Base-by-base conservation (phyloP, 768 basidiomycete genomes). In the Suillus spraguei region DNA sequence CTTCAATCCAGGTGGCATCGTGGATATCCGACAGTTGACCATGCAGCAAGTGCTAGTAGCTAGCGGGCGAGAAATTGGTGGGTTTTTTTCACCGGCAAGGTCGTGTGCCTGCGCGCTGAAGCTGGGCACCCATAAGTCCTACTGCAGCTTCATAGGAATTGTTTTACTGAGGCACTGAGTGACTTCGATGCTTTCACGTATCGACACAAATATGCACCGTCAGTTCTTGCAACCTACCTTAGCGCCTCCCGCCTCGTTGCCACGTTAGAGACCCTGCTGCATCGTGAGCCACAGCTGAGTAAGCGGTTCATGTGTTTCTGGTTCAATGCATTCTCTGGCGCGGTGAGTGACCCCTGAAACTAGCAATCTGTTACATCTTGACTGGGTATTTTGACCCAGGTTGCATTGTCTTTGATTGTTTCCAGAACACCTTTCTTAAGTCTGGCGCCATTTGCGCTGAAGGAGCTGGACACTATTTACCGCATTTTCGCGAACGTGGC, bases 271-370 rank as follows among this genome's bases (percentile, higher is more conserved):
- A 80, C 78, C 41, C 74, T 90, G 28, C 87, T 83, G 71, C 76
- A 82, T 44, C 80, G 83, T 64, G 84, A 89, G 70, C 82, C 85
- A 9, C 83, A 87, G 66, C 73, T 91, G 58, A 85, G 84, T 65
- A 82, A 82, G 59, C 82, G 90, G 36, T 88, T 89, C 67, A 81
- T 89, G 73, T 83, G 86, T 71, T 85, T 89, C 68, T 92, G 90
- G 90, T 87, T 88, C 63, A 89, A 91, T 69, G 80, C 84, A 22
- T 90, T 89, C 71, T 89, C 89, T 50, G 87, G 87, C 9, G 86
- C 86, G 63, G 89, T 89, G 71, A 74, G 87, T 79, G 49, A 64
- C 49, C 54, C 36, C 16, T 38, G 41, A 49, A 39, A 9, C 59
- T 39, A 28, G 16, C 10, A n/a, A 39, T 17, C 47, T 67, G n/a